Base-by-base conservation (phyloP, 2,329 filamentous ascomycete genomes). In the Periconia sp. region DNA sequence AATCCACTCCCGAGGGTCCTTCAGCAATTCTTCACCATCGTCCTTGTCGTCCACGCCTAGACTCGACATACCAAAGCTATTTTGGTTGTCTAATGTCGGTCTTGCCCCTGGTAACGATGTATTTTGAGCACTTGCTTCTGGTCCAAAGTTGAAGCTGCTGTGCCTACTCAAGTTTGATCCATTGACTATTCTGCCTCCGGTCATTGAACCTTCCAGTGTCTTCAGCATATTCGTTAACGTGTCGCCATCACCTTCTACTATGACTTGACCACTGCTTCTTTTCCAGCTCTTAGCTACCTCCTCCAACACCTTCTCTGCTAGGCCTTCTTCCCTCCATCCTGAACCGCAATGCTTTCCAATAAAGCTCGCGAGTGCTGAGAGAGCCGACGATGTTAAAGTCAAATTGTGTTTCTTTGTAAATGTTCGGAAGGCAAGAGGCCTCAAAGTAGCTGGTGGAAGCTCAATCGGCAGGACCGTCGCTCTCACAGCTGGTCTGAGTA, bases 331-430 rank as follows among this genome's bases (percentile, higher is more conserved):
- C 59, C 92, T 84, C 94, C 94, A 99, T 85, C 86, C 90, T 43
- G 92, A 92, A 23, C 94, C 94, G 68, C 94, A 99, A 70, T 96
- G 88, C 57, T 89, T 86, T 9, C 94, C 95, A 39, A 99, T 87
- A 68, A 99, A 99, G 1, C 83, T 80, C 15, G 94, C 92, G 22
- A 99, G 79, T 33, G 88, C 83, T 68, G 92, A 86, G 4, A 99
- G 76, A 0, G 94, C 90, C 0, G 91, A 84, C 0, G 92, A 94
- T 6, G 89, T 92, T 39, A 99, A 82, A 0, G 92, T 97, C 42
- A 99, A 78, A 58, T 92, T 95, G 73, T 99, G 90, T 65, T 97
- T 99, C 71, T 96, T 96, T 2, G 94, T 99, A 56, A 99, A 95
- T 0, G 89, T 95, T 33, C 94, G 85, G 65, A 99, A 97, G 7